Conservation (phyloP, 306 rosid genomes). For the Cicer pinnatifidum region DNA sequence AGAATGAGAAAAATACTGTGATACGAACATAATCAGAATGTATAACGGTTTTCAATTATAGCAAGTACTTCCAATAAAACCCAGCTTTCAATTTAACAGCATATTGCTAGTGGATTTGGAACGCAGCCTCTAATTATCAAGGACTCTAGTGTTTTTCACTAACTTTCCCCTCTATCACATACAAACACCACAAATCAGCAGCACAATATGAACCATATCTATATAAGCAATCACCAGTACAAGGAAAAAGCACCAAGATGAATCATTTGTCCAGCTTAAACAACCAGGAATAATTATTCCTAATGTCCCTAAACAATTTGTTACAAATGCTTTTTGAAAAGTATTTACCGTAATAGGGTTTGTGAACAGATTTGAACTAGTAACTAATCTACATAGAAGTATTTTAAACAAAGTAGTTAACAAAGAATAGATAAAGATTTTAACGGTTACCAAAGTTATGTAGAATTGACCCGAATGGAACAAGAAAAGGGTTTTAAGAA, state of each 20-base stretch:
- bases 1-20: neutral
- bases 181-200: neutral
- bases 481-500: neutral
- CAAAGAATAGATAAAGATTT: neutral
- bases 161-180: neutral
- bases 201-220: constrained; percentile 3
- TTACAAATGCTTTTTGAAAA: constrained; percentile 13
- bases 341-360: neutral
- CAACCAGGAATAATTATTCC: neutral
- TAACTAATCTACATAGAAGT: neutral
- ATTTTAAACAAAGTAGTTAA: neutral
- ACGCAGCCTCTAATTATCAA: constrained; percentile 8
- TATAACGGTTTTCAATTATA: neutral
- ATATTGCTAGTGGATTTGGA: neutral
- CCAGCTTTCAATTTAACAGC: neutral
- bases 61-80: neutral
- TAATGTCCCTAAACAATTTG: neutral
- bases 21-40: neutral
- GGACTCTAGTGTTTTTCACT: constrained; percentile 13
- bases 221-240: neutral
- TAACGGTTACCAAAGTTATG: neutral
- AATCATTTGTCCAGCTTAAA: constrained; percentile 12
- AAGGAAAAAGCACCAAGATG: neutral
- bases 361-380: neutral
- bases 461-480: neutral